Evolutionary conservation across 495 filamentous ascomycete genomes (phyloP), one percentile per base, ranked within the genome.

Genomic region (Endocarpon pusillum): DNA sequence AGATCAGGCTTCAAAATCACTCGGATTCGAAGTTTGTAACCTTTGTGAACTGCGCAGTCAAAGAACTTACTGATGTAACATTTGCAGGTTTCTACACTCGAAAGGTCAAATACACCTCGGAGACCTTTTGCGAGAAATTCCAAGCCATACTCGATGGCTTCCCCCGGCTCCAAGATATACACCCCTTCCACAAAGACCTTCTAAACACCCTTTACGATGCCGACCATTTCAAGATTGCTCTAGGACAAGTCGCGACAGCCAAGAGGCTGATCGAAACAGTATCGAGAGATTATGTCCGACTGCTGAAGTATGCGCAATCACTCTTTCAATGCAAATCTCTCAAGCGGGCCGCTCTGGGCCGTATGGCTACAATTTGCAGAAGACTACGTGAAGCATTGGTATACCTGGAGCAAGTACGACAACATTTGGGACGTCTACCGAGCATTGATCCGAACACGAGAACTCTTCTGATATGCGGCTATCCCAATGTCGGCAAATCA

Each of bases 101-200:
- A 52, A 96, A 97, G 59, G 89, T 96, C 67, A 97, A 96, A 55
- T 96, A 80, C 54, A 96, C 89, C n/a, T 75, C 87, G 49, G 86
- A 94, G 58, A 94, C 89, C 26, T 94, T 94, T 57, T 72, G 73
- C 35, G 89, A 97, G 45, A 94, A 96, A 61, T 73, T 97, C 38
- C 74, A 70, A 40, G 64, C 73, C 20, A 93, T 93, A 48, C 70
- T 94, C 38, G 78, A 87, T 54, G 85, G 81, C 46, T 97, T 97
- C 50, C 89, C 89, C 20, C 65, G 84, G n/a, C 63, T 97, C 21
- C 73, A 82, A 42, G 89, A 97, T 48, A 87, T 94, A 53, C 89
- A 97, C 53, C 89, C 89, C 26, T 97, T 97, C 66, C 89, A 87
- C 58, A 84, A 84, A 54, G 81, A 78, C 54, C 64, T 80, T 48